Percentiles rank a stretch among this genome's conserved stretches.
Conservation (phyloP, 2,329 filamentous ascomycete genomes). For the Ophioceras dolichostomum region DNA sequence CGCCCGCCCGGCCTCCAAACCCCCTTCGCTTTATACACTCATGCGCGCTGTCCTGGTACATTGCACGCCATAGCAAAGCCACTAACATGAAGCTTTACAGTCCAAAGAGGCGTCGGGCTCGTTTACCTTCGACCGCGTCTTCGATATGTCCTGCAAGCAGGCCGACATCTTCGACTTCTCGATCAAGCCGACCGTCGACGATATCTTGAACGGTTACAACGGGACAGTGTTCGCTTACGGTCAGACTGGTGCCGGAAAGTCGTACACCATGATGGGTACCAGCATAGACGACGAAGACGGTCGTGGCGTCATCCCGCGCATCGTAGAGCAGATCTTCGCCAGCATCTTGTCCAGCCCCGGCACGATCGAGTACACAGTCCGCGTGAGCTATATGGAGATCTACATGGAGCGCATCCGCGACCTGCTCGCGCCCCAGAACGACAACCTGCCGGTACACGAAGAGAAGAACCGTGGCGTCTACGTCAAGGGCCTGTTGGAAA, state of each 20-base stretch:
- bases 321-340: constrained; percentile 94
- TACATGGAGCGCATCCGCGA: constrained; percentile 99
- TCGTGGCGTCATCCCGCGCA: constrained; percentile 91
- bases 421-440: constrained; percentile 81
- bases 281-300: constrained; percentile 84
- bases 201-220: constrained; percentile 98
- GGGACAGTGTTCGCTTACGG: constrained; percentile 98
- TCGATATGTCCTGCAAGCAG: constrained; percentile 86
- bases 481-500: constrained; percentile 87
- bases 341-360: constrained; percentile 85
- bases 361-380: constrained; percentile 96
- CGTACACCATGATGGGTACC: constrained; percentile 96
- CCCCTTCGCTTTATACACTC: too few species aligned
- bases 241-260: constrained; percentile 96
- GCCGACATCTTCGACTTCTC: constrained; percentile 96
- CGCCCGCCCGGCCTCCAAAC: too few species aligned
- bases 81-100: constrained; percentile 32
- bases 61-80: too few species aligned
- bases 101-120: constrained; percentile 70
- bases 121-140: constrained; percentile 97
- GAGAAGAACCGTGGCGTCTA: constrained; percentile 95
- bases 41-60: too few species aligned
- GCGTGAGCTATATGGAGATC: constrained; percentile 99
- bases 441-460: constrained; percentile 95
- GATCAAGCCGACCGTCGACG: constrained; percentile 89